These are phyloP conservation scores for Daldinia grandis DNA, from an alignment of 495 filamentous ascomycete species.

Conservation along the genomic window DNA sequence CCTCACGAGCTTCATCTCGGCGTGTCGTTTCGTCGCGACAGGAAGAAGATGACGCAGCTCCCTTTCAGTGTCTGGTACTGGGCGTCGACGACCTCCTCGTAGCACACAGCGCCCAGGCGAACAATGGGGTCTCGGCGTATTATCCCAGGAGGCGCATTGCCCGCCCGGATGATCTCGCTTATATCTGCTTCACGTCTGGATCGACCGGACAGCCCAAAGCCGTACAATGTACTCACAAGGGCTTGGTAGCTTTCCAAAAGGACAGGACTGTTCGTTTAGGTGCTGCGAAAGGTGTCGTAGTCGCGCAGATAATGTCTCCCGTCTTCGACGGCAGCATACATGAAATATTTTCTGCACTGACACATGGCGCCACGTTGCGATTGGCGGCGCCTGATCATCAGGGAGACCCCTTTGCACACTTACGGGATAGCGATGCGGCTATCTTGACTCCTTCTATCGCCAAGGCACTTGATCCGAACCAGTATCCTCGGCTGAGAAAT, in stretches of 20 bases:
- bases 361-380: slow-evolving; percentile 48
- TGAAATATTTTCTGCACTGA: slow-evolving; percentile 53
- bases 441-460: neutral
- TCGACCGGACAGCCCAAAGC: neutral
- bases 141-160: neutral
- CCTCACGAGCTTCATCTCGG: slow-evolving; percentile 28
- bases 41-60: neutral
- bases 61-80: neutral
- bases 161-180: neutral
- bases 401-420: neutral
- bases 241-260: neutral
- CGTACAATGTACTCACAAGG: neutral
- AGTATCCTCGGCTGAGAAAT: neutral
- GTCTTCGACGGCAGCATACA: slow-evolving; percentile 53
- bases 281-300: slow-evolving; percentile 24
- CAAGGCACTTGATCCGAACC: neutral
- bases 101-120: neutral
- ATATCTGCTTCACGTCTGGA: neutral
- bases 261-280: slow-evolving; percentile 38
- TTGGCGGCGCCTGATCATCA: neutral
- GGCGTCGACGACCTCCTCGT: neutral
- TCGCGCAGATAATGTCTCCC: slow-evolving; percentile 48
- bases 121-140: neutral
- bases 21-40: neutral
- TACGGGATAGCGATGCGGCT: neutral